Conservation (phyloP, 176 grass and related monocot genomes). For the Ensete glaucum region DNA sequence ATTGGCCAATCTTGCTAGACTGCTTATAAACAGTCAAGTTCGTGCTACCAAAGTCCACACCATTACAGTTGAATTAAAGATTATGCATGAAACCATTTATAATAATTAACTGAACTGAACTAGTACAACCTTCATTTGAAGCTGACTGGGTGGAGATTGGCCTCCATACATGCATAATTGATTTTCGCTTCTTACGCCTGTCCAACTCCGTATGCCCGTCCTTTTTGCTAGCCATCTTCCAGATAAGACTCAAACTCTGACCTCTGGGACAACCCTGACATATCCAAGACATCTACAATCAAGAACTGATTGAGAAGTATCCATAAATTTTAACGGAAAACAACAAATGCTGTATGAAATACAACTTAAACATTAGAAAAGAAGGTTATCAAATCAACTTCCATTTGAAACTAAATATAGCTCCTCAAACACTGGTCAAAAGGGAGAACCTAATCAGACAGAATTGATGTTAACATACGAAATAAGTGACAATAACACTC, state of each 20-base stretch:
- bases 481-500: too few species aligned
- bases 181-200: slow-evolving; percentile 30
- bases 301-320: neutral
- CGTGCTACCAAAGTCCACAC: too few species aligned
- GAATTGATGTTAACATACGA: too few species aligned
- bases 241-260: neutral
- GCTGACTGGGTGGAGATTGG: slow-evolving; percentile 6
- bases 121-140: slow-evolving; percentile 30
- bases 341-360: neutral
- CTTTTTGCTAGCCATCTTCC: slow-evolving; percentile 26
- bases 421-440: neutral
- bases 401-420: too few species aligned
- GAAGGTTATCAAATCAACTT: neutral
- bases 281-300: neutral
- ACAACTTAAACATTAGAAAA: neutral
- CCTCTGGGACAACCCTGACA: neutral
- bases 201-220: slow-evolving; percentile 16
- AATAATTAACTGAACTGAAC: slow-evolving; percentile 5
- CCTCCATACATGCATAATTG: slow-evolving; percentile 28
- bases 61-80: too few species aligned
- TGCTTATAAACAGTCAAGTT: too few species aligned
- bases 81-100: neutral
- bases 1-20: too few species aligned
- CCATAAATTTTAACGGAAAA: neutral
- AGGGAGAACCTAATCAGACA: neutral